phyloP scores from a whole-genome alignment of 352 stramenopile species.

The Thalassiosira delicatula region DNA sequence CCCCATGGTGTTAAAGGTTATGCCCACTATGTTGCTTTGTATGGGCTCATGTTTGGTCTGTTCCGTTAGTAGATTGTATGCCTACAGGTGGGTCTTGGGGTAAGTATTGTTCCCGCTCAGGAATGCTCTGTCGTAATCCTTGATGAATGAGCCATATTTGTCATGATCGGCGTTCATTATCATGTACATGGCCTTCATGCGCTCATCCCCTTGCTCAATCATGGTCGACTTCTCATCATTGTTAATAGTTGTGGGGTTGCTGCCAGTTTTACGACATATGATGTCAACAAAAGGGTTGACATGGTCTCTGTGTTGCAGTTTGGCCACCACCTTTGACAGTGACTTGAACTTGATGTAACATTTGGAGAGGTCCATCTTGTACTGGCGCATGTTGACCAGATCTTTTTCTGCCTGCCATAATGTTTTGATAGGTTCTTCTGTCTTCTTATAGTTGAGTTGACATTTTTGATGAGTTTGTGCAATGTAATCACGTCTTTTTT shows the following conservation, averaged over 20 bases:
- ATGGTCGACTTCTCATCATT: not conserved
- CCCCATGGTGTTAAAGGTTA: no score
- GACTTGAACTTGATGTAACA: not conserved
- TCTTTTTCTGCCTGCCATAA: slow-evolving; percentile 11
- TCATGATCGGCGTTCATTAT: slow-evolving; percentile 8
- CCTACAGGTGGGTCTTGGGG: no score
- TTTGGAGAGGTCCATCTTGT: slow-evolving; percentile 2
- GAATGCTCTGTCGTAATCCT: no score
- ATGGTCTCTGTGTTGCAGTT: not conserved
- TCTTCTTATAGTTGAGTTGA: slow-evolving; percentile 11
- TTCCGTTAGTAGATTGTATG: no score
- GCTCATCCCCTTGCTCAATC: not conserved
- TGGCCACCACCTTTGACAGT: not conserved
- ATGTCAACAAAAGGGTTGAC: not conserved
- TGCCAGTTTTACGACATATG: slow-evolving; percentile 1
- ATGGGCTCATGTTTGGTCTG: no score
- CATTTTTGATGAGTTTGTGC: slow-evolving; percentile 1
- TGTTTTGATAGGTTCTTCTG: slow-evolving; percentile 13
- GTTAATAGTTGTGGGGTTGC: not conserved
- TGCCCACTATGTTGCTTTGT: no score
- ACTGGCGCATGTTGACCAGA: slow-evolving; percentile 6
- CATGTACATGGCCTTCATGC: not conserved
- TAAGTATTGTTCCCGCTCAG: no score
- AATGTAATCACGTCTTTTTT: not conserved
- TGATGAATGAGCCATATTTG: not conserved